Conservation (phyloP, 2,329 filamentous ascomycete genomes). For the Lasiodiplodia gonubiensis region DNA sequence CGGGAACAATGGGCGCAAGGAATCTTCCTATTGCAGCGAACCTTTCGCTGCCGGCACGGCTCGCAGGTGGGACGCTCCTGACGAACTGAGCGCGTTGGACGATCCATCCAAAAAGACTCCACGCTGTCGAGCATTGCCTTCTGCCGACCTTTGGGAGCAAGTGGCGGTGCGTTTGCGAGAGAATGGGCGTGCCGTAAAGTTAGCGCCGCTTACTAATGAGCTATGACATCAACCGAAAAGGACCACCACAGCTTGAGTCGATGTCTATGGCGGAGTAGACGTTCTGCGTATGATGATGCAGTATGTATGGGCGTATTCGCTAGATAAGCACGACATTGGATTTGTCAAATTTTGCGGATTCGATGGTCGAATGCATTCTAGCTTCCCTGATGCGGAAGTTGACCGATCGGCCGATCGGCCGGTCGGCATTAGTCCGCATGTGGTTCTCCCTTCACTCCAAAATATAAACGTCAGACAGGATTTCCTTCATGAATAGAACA, state of each 20-base stretch:
- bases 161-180: background rate
- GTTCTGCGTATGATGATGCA: too few relatives aligned
- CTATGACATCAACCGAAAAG: background rate
- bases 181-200: background rate
- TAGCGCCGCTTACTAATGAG: constrained; percentile 8
- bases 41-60: constrained; percentile 8
- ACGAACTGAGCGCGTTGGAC: background rate
- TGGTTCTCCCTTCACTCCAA: background rate
- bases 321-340: too few relatives aligned
- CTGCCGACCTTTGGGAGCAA: background rate
- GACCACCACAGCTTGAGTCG: too few relatives aligned
- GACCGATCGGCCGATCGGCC: constrained; percentile 22
- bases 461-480: background rate
- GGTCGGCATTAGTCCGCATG: background rate
- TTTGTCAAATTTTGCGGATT: too few relatives aligned
- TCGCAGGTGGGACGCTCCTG: constrained; percentile 11
- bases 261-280: too few relatives aligned
- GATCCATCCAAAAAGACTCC: background rate
- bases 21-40: constrained; percentile 18
- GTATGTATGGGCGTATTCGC: too few relatives aligned
- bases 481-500: background rate
- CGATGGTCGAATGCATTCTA: too few relatives aligned
- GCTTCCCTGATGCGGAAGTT: background rate
- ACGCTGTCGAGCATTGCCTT: background rate
- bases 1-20: constrained; percentile 12